Evolutionary conservation across 2,329 filamentous ascomycete genomes (phyloP).

Genomic region (Chalaropsis ovoidea): DNA sequence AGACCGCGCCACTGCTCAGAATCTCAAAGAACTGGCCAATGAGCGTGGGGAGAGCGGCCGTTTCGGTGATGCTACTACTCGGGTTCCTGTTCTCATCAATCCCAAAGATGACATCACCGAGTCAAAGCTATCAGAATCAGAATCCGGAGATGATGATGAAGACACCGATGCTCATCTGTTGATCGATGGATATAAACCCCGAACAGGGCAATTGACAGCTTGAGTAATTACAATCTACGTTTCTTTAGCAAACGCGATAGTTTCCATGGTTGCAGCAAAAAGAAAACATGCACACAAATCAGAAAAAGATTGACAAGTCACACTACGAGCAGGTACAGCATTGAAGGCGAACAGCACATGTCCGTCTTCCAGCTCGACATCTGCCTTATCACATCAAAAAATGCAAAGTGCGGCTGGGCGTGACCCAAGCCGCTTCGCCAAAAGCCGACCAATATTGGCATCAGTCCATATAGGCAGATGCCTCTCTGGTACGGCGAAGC

Average conservation of each 20-base stretch:
- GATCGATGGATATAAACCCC: slow-evolving; percentile 24
- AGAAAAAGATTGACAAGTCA: background rate
- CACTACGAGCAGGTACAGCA: background rate
- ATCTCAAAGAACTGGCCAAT: slow-evolving; percentile 39
- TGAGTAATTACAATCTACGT: slow-evolving; percentile 14
- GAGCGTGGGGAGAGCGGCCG: slow-evolving; percentile 38
- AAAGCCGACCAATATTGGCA: background rate
- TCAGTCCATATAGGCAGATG: background rate
- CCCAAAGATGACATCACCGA: slow-evolving; percentile 17
- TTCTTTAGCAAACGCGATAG: background rate
- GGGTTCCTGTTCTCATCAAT: slow-evolving; percentile 28
- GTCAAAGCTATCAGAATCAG: background rate
- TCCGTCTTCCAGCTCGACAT: background rate
- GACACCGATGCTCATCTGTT: slow-evolving; percentile 21
- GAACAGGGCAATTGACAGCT: slow-evolving; percentile 10
- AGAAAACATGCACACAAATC: background rate
- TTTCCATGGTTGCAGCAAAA: background rate
- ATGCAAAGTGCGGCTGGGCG: background rate
- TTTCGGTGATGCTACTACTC: slow-evolving; percentile 23
- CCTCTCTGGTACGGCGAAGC: background rate
- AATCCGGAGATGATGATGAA: slow-evolving; percentile 17
- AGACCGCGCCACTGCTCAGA: slow-evolving; percentile 34
- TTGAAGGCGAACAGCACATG: background rate
- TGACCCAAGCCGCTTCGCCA: background rate
- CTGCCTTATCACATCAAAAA: background rate